These are phyloP conservation scores for Chrysoporthe puriensis DNA, from an alignment of 2,329 filamentous ascomycete genomes.

Conservation along the genomic window DNA sequence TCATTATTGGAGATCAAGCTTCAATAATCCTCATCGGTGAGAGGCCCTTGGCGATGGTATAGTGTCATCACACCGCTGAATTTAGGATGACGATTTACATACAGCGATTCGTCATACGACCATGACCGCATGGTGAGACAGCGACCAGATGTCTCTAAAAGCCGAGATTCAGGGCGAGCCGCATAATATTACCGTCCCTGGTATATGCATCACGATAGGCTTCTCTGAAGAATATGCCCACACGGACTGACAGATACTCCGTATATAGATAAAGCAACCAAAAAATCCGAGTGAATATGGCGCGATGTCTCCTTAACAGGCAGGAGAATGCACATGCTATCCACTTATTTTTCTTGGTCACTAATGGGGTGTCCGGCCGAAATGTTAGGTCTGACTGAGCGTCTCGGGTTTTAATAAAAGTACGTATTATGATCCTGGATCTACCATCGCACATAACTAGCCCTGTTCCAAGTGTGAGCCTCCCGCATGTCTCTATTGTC, in stretches of 20 bases:
- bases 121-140: background rate
- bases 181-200: too few relatives aligned
- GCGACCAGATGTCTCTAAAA: background rate
- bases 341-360: background rate
- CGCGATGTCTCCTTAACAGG: background rate
- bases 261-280: background rate
- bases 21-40: background rate
- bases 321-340: background rate
- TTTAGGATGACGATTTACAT: background rate
- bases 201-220: background rate
- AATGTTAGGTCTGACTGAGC: too few relatives aligned
- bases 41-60: background rate
- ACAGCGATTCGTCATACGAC: background rate
- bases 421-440: too few relatives aligned
- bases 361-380: too few relatives aligned
- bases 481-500: background rate
- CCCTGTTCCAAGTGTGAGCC: background rate
- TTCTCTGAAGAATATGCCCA: background rate
- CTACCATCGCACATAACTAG: too few relatives aligned
- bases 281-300: background rate
- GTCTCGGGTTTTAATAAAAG: too few relatives aligned
- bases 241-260: background rate
- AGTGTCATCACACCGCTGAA: background rate
- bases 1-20: background rate
- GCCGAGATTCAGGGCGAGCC: background rate